Percentiles rank a stretch among this genome's conserved stretches.
Conservation (phyloP, 192 early-diverging fungal species). For the Umbelopsis vinacea region DNA sequence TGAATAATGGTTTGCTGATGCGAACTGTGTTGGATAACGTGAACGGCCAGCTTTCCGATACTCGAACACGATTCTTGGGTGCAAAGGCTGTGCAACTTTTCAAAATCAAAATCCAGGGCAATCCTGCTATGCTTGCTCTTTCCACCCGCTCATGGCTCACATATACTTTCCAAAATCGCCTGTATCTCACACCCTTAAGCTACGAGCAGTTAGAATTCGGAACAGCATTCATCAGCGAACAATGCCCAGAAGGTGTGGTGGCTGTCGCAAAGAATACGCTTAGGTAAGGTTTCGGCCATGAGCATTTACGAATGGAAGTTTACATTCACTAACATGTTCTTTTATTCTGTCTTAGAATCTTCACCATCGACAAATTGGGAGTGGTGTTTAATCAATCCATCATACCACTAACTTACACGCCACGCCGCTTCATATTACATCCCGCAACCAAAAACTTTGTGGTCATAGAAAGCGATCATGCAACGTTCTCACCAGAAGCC, state of each 20-base stretch:
- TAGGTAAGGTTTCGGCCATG: constrained; percentile 34
- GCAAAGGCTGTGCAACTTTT: constrained; percentile 84
- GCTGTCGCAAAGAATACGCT: constrained; percentile 85
- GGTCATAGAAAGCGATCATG: constrained; percentile 87
- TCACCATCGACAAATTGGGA: constrained; percentile 84
- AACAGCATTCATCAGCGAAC: constrained; percentile 79
- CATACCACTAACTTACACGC: constrained; percentile 87
- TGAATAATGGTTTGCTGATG: constrained; percentile 87
- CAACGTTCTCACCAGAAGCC: constrained; percentile 68
- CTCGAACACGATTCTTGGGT: constrained; percentile 86
- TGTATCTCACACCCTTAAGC: constrained; percentile 80
- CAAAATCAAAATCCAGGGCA: constrained; percentile 65
- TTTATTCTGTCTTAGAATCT: constrained; percentile 56
- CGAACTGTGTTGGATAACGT: constrained; percentile 84
- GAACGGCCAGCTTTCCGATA: constrained; percentile 82
- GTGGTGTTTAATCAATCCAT: constrained; percentile 82
- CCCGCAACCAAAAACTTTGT: constrained; percentile 81
- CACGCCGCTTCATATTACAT: constrained; percentile 80
- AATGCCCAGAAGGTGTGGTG: constrained; percentile 88
- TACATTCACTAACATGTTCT: not conserved
- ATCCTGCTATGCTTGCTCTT: constrained; percentile 80
- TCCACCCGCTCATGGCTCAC: constrained; percentile 89
- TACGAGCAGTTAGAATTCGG: constrained; percentile 89
- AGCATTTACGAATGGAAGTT: too few relatives aligned
- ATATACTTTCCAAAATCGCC: constrained; percentile 75